A percentile compares a stretch with the other conserved stretches of the same genome.
Evolutionary conservation across 805 yeast genomes (phyloP).

Genomic region (Ogataea kodamae): DNA sequence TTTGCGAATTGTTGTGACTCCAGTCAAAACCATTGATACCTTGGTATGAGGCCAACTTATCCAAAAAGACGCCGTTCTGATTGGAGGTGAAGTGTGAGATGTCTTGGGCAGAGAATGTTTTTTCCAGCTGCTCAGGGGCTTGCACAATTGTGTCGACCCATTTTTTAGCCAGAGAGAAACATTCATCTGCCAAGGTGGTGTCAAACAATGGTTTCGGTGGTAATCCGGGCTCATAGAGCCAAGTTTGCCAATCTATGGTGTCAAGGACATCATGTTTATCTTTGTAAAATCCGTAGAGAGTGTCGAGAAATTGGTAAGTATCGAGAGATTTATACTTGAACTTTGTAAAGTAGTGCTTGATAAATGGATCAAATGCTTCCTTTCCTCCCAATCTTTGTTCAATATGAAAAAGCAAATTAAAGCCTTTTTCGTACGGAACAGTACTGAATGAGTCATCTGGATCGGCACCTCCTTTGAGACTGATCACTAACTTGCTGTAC

Average conservation of each 20-base stretch:
- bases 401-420: conserved; percentile 68
- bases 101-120: conserved; percentile 46
- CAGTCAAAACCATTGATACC: conserved; percentile 39
- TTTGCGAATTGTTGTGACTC: conserved; percentile 31
- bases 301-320: conserved; percentile 74
- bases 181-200: conserved; percentile 71
- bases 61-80: conserved; percentile 78
- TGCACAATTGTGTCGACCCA: conserved; percentile 50
- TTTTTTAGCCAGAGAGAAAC: conserved; percentile 57
- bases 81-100: conserved; percentile 60
- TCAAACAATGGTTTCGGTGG: conserved; percentile 86
- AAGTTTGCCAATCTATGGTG: conserved; percentile 76
- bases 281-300: conserved; percentile 58
- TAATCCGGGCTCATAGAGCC: conserved; percentile 81
- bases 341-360: conserved; percentile 69
- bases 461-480: conserved; percentile 64
- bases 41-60: conserved; percentile 54
- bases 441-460: conserved; percentile 88
- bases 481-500: conserved; percentile 65
- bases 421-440: conserved; percentile 91
- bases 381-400: conserved; percentile 76
- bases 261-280: conserved; percentile 51
- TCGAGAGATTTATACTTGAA: conserved; percentile 72
- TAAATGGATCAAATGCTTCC: conserved; percentile 69
- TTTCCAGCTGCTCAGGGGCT: conserved; percentile 25